Conservation (phyloP, 2,329 filamentous ascomycete genomes). For the Hymenoscyphus fraxineus region DNA sequence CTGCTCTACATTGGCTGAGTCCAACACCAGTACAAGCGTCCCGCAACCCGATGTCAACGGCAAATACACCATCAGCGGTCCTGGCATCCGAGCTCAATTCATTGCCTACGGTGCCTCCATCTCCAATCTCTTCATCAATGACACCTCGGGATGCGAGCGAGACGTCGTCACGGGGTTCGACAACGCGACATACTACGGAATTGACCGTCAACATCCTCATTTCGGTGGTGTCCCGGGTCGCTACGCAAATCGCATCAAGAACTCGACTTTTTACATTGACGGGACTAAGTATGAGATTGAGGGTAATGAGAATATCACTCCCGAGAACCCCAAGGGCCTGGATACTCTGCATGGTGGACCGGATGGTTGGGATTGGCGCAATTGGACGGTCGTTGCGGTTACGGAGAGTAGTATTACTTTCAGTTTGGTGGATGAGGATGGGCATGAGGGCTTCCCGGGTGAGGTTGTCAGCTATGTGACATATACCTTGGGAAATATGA, state of each 20-base stretch:
- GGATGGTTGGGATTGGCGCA: conserved; percentile 72
- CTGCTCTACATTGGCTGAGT: conserved; percentile 17
- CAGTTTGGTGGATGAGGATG: conserved; percentile 67
- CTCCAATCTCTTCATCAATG: conserved; percentile 66
- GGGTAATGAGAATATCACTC: conserved; percentile 60
- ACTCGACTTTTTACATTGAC: conserved; percentile 68
- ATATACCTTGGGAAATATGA: conserved; percentile 62
- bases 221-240: conserved; percentile 70
- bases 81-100: conserved; percentile 64
- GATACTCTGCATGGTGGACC: conserved; percentile 68
- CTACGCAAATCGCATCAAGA: conserved; percentile 79
- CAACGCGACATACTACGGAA: conserved; percentile 66
- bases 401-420: conserved; percentile 67
- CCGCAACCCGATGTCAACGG: conserved; percentile 51
- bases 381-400: conserved; percentile 72
- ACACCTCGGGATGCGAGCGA: conserved; percentile 63
- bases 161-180: conserved; percentile 74
- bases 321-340: conserved; percentile 47
- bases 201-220: conserved; percentile 64
- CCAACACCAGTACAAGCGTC: conserved; percentile 23
- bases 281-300: conserved; percentile 55
- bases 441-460: conserved; percentile 73
- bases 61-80: conserved; percentile 69
- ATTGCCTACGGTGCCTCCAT: conserved; percentile 73
- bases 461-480: conserved; percentile 72